Evolutionary conservation across 106 monocot species (phyloP).

Genomic region (Apostasia shenzhenica): DNA sequence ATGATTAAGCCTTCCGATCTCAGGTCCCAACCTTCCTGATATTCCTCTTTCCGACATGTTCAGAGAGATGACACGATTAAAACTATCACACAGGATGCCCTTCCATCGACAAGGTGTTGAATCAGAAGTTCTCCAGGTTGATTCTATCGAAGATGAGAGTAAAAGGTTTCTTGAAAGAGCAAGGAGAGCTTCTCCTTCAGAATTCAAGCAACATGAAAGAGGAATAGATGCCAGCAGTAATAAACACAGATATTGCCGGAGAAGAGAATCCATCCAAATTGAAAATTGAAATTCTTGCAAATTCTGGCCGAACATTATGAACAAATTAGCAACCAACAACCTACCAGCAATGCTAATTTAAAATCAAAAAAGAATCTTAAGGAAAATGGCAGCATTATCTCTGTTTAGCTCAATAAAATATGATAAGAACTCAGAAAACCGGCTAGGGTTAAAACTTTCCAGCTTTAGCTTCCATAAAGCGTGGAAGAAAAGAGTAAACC

Average conservation of each 20-base stretch:
- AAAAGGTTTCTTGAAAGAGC: slow-evolving; percentile 33
- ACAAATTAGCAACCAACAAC: too few relatives aligned
- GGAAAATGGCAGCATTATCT: too few relatives aligned
- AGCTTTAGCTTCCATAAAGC: too few relatives aligned
- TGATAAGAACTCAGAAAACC: too few relatives aligned
- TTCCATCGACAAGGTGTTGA: slow-evolving; percentile 48
- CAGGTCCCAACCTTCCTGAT: slow-evolving; percentile 45
- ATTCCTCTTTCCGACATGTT: slow-evolving; percentile 22
- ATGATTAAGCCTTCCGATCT: slow-evolving; percentile 34
- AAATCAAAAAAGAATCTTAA: too few relatives aligned
- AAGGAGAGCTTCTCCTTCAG: slow-evolving; percentile 43
- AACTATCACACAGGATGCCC: slow-evolving; percentile 30
- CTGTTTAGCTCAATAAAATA: too few relatives aligned
- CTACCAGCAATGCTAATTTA: too few relatives aligned
- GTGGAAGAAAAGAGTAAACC: too few relatives aligned
- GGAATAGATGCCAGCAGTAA: slow-evolving; percentile 15
- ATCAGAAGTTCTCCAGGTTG: slow-evolving; percentile 52
- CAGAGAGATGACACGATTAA: slow-evolving; percentile 23
- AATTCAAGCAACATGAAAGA: slow-evolving; percentile 26
- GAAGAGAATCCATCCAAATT: slow-evolving; percentile 18
- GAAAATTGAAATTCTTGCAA: neutral
- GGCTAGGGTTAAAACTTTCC: too few relatives aligned
- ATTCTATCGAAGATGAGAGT: slow-evolving; percentile 30
- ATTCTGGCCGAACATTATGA: too few relatives aligned
- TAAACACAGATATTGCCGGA: slow-evolving; percentile 21